Evolutionary conservation across 805 yeast genomes (phyloP).

Genomic region (Saturnispora halmiae): DNA sequence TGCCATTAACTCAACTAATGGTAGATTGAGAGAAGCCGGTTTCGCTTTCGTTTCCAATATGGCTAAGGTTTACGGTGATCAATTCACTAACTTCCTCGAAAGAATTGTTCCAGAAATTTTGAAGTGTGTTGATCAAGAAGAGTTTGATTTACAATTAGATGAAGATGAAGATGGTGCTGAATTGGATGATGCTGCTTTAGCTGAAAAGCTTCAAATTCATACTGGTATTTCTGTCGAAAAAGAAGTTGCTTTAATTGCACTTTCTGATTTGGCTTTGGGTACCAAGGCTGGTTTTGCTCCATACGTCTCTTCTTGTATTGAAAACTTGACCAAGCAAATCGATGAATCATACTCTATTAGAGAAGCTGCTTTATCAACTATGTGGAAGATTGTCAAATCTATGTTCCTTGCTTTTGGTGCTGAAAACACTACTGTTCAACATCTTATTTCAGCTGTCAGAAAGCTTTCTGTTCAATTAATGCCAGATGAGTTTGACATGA

Average conservation of each 20-base stretch:
- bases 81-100: constrained; percentile 78
- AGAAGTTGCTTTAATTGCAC: constrained; percentile 87
- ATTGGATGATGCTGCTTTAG: constrained; percentile 49
- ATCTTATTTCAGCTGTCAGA: constrained; percentile 60
- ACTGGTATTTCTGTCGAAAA: constrained; percentile 94
- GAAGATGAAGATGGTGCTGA: constrained; percentile 43
- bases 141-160: constrained; percentile 52
- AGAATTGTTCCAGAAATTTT: constrained; percentile 77
- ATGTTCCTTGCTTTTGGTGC: constrained; percentile 46
- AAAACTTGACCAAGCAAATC: constrained; percentile 57
- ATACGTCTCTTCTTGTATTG: constrained; percentile 62
- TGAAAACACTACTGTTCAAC: constrained; percentile 47
- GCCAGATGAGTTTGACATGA: constrained; percentile 73
- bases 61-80: constrained; percentile 91
- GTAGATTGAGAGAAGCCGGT: constrained; percentile 89
- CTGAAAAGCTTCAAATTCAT: constrained; percentile 74
- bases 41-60: constrained; percentile 86
- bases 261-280: constrained; percentile 81
- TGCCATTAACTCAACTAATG: constrained; percentile 66
- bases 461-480: constrained; percentile 51
- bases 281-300: constrained; percentile 73
- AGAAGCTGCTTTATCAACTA: constrained; percentile 70
- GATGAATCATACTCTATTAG: constrained; percentile 87
- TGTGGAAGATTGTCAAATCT: constrained; percentile 77
- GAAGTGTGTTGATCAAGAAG: constrained; percentile 79